Percentiles rank a stretch among this genome's conserved stretches.
Conservation (phyloP, 345 rosid species). For the Syzygium oleosum region DNA sequence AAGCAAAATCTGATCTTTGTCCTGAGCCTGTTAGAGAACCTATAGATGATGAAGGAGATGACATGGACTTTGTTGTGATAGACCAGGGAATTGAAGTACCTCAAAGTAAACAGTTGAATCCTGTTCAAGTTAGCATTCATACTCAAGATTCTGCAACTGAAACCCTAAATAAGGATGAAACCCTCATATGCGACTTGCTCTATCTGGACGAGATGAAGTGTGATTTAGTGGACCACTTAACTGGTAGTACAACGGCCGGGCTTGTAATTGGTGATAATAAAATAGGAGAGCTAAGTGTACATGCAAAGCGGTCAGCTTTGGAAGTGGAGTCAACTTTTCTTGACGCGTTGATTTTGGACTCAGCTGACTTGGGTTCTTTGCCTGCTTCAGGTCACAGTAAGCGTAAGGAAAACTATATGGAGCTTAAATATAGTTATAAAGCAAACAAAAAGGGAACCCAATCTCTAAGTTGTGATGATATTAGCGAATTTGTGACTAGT, state of each 20-base stretch:
- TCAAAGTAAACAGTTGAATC: conserved; percentile 15
- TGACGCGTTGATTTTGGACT: conserved; percentile 20
- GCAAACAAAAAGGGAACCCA: conserved; percentile 21
- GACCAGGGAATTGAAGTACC: conserved; percentile 44
- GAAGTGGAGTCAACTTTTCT: conserved; percentile 26
- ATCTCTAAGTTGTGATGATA: conserved; percentile 56
- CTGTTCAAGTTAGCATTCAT: conserved; percentile 14
- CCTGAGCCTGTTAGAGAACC: conserved; percentile 7
- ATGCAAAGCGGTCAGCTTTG: conserved; percentile 5
- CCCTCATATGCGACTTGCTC: conserved; percentile 28
- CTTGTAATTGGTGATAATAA: conserved; percentile 14
- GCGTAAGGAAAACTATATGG: conserved; percentile 18
- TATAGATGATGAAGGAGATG: conserved; percentile 19
- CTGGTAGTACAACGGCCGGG: not conserved
- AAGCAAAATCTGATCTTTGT: conserved; percentile 8
- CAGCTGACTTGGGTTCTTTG: conserved; percentile 21
- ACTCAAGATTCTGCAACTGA: conserved; percentile 26
- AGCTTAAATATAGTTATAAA: conserved; percentile 31
- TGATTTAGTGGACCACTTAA: conserved; percentile 4
- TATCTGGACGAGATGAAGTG: conserved; percentile 10
- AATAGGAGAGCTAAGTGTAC: conserved; percentile 10
- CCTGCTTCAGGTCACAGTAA: conserved; percentile 13
- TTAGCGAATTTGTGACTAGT: conserved; percentile 50
- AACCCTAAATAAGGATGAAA: conserved; percentile 43
- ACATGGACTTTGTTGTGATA: conserved; percentile 24